Evolutionary conservation across 768 basidiomycete genomes (phyloP).

Genomic region (Termitomyces sp.): DNA sequence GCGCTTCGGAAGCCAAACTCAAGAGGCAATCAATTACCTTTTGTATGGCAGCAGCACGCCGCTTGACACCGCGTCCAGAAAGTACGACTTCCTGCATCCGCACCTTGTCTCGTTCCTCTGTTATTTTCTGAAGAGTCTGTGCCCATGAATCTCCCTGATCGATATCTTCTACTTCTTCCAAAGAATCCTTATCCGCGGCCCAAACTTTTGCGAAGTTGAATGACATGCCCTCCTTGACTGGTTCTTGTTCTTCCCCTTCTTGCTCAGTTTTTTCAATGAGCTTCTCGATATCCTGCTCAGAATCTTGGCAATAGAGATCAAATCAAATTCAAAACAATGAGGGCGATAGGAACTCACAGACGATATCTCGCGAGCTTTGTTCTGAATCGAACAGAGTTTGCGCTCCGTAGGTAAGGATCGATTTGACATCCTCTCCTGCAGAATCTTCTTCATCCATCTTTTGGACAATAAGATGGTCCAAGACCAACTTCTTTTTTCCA

Average conservation of each 20-base stretch:
- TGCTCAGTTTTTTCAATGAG: conserved; percentile 83
- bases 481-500: conserved; percentile 91
- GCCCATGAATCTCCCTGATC: conserved; percentile 81
- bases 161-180: conserved; percentile 64
- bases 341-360: conserved; percentile 40
- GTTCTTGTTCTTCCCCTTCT: conserved; percentile 53
- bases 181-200: conserved; percentile 68
- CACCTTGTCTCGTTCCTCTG: conserved; percentile 34
- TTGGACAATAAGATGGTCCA: conserved; percentile 94
- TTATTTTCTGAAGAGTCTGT: conserved; percentile 53
- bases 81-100: conserved; percentile 40
- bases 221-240: conserved; percentile 43
- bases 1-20: conserved; percentile 1
- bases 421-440: conserved; percentile 74
- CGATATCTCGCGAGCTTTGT: conserved; percentile 56
- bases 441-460: conserved; percentile 85
- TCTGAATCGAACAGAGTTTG: conserved; percentile 75
- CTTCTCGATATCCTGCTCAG: conserved; percentile 77
- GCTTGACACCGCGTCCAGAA: conserved; percentile 72
- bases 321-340: not conserved
- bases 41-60: conserved; percentile 63
- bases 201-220: conserved; percentile 93
- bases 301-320: conserved; percentile 39
- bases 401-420: conserved; percentile 86
- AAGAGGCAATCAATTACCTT: conserved; percentile 22